phyloP scores from a whole-genome alignment of 78 protist genomes.

The Andalucia godoyi region DNA sequence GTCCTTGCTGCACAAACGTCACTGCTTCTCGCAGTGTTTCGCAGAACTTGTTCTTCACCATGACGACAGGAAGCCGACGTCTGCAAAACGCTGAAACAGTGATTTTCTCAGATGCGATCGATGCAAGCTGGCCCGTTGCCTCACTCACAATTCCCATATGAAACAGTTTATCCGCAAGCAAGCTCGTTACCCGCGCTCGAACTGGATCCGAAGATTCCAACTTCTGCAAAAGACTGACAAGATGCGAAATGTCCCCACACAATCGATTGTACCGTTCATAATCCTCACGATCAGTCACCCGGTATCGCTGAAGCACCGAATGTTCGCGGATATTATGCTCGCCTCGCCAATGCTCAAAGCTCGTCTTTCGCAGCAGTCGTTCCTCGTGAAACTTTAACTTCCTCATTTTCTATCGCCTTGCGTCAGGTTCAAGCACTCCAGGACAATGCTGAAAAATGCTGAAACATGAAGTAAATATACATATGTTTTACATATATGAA shows the following conservation, averaged over 20 bases:
- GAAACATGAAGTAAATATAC: too few species aligned
- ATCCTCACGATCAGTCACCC: conserved; percentile 63
- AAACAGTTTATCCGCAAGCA: conserved; percentile 54
- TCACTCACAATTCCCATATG: conserved; percentile 9
- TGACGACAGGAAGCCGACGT: conserved; percentile 68
- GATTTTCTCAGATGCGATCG: not conserved
- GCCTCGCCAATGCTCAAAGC: conserved; percentile 57
- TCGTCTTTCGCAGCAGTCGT: conserved; percentile 67
- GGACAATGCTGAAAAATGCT: too few species aligned
- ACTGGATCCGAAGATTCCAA: conserved; percentile 30
- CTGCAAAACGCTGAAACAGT: not conserved
- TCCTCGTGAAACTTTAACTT: conserved; percentile 63
- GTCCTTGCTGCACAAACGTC: conserved; percentile 60
- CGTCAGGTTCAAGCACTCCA: too few species aligned
- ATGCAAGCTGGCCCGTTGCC: not conserved
- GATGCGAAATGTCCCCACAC: conserved; percentile 8
- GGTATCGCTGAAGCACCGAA: conserved; percentile 37
- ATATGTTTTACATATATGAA: too few species aligned
- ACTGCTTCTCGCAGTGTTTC: conserved; percentile 46
- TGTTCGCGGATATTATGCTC: conserved; percentile 40
- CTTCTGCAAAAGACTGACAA: conserved; percentile 12
- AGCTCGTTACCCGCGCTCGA: conserved; percentile 34
- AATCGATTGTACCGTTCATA: conserved; percentile 44
- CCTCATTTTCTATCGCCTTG: too few species aligned
- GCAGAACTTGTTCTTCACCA: conserved; percentile 46